Evolutionary conservation across 2,329 filamentous ascomycete genomes (phyloP), one percentile per base, ranked within the genome.

Genomic region (Nannizziopsis arthrosporioides): DNA sequence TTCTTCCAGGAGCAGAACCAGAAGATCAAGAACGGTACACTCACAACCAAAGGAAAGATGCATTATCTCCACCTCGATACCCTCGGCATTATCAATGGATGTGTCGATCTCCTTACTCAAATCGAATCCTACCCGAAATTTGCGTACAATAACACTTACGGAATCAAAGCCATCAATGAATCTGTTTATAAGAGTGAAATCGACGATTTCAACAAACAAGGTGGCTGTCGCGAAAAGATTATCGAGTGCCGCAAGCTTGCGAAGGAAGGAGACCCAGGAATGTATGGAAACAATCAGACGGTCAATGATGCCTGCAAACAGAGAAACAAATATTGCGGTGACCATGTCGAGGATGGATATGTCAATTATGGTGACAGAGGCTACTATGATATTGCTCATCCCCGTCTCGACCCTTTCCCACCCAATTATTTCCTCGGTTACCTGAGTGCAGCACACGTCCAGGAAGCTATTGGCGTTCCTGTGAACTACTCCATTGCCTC

Each of bases 71-170:
- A 52, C 40, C 38, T 52, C 12, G 50, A 52, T 34, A 50, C 50
- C 9, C 35, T 52, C 3, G 50, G 50, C 12, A 48, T 52, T 39
- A 52, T 52, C 43, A 52, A 87, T 60, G 83, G 82, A 10, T 77
- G 81, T 54, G 68, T 87, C 32, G 84, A 88, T 57, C 71, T 76
- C 55, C 61, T 78, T 27, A 70, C 79, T 1, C 80, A 86, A 45
- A 55, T 55, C 5, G 59, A 58, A 1, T 66, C 59, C 41, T 69
- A 69, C 49, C 65, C 67, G 1, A 58, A 62, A 19, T 68, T 67
- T 42, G 66, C 68, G 4, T 65, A 62, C 43, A 57, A 62, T 19
- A 71, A 71, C 49, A 68, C 80, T 0, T 88, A 84, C 59, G 77
- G 73, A 7, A 73, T 84, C 49, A 58, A 76, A 53, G 69, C 74